phyloP scores from a whole-genome alignment of 2,329 filamentous ascomycete genomes.

The Cladophialophora carrionii region DNA sequence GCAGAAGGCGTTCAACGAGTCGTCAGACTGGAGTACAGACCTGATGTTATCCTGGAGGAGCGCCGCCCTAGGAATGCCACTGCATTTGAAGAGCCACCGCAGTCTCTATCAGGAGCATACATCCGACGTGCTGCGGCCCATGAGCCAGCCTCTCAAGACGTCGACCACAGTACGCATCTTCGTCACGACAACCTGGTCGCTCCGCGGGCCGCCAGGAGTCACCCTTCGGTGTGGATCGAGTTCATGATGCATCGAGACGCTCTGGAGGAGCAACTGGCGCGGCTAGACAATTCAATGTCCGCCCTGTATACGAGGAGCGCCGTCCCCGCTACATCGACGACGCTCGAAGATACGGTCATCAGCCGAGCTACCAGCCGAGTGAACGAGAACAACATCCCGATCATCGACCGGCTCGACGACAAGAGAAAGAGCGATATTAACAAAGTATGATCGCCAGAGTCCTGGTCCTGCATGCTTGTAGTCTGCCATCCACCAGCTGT shows the following conservation, averaged over 20 bases:
- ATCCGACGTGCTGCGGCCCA: background rate
- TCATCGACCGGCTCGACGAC: background rate
- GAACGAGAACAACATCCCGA: background rate
- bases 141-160: background rate
- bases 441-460: too few relatives aligned
- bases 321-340: background rate
- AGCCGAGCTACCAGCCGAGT: background rate
- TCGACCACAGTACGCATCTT: background rate
- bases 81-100: background rate
- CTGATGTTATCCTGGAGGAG: background rate
- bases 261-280: background rate
- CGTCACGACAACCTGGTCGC: background rate
- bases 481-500: background rate
- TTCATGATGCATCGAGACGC: background rate
- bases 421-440: background rate
- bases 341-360: background rate
- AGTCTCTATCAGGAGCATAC: background rate
- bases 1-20: background rate
- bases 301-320: background rate
- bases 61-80: background rate
- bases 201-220: too few relatives aligned
- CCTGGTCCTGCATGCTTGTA: background rate
- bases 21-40: background rate
- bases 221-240: background rate
- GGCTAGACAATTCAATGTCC: background rate